Percentiles rank a stretch among this genome's conserved stretches.
Evolutionary conservation across 1,139 yeast genomes (phyloP).

Genomic region (Suhomyces bribrorum): DNA sequence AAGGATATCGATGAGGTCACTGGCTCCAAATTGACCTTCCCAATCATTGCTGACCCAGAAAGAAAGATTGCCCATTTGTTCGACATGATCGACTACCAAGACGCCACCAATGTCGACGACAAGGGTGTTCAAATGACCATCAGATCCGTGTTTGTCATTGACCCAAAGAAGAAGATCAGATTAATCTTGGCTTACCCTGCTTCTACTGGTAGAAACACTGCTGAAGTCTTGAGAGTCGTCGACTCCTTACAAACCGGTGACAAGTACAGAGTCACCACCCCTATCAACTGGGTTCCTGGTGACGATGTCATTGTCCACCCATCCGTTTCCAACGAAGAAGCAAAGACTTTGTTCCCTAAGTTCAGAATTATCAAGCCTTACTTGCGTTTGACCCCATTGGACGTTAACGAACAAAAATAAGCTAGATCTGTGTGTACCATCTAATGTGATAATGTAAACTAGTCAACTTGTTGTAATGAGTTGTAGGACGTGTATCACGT

Average conservation of each 20-base stretch:
- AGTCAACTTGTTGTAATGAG: no score
- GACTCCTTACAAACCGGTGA: slow-evolving; percentile 86
- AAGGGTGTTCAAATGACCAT: slow-evolving; percentile 72
- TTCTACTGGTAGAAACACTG: slow-evolving; percentile 86
- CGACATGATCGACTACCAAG: slow-evolving; percentile 91
- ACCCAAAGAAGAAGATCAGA: slow-evolving; percentile 83
- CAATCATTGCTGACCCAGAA: slow-evolving; percentile 81
- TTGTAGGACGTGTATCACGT: no score
- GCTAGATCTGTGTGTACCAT: slow-evolving; percentile 5
- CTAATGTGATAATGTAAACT: not conserved
- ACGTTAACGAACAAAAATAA: slow-evolving; percentile 12
- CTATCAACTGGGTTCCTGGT: slow-evolving; percentile 73
- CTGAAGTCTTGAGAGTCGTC: slow-evolving; percentile 82
- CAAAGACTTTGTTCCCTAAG: slow-evolving; percentile 77
- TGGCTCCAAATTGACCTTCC: slow-evolving; percentile 73
- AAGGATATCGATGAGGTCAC: slow-evolving; percentile 82
- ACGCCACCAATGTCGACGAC: slow-evolving; percentile 69
- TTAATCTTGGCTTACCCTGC: slow-evolving; percentile 86
- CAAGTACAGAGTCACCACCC: slow-evolving; percentile 78
- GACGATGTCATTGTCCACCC: slow-evolving; percentile 91
- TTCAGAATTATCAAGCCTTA: slow-evolving; percentile 82
- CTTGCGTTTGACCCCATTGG: slow-evolving; percentile 42
- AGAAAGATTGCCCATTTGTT: slow-evolving; percentile 79
- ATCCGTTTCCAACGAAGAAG: slow-evolving; percentile 74
- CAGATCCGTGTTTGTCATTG: slow-evolving; percentile 86